These are phyloP conservation scores for Bipolaris gigantea DNA, from an alignment of 2,329 filamentous ascomycete species.

Conservation along the genomic window DNA sequence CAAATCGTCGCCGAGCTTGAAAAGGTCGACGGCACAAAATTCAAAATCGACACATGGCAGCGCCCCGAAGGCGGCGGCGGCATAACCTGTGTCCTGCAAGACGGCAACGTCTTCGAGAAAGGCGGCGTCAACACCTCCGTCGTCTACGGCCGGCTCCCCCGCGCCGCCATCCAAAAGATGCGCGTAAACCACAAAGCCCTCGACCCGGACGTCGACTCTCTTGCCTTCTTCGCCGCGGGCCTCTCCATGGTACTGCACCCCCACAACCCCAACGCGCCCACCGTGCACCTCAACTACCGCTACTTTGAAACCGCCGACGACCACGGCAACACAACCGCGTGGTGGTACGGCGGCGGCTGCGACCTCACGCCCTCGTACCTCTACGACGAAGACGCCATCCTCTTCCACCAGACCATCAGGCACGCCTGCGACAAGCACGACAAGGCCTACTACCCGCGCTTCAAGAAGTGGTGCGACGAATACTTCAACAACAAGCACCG, in stretches of 20 bases:
- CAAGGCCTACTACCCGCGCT: slow-evolving; percentile 85
- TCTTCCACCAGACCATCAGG: slow-evolving; percentile 95
- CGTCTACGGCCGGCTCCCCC: slow-evolving; percentile 88
- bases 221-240: slow-evolving; percentile 95
- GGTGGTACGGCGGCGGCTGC: slow-evolving; percentile 98
- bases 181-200: slow-evolving; percentile 91
- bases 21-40: slow-evolving; percentile 78
- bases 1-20: slow-evolving; percentile 83
- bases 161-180: slow-evolving; percentile 80
- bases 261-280: slow-evolving; percentile 93
- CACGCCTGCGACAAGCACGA: slow-evolving; percentile 92
- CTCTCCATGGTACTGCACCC: slow-evolving; percentile 93
- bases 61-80: slow-evolving; percentile 88
- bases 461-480: slow-evolving; percentile 98
- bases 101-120: slow-evolving; percentile 97
- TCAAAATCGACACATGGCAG: slow-evolving; percentile 83
- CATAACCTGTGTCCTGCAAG: slow-evolving; percentile 91
- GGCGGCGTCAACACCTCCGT: slow-evolving; percentile 93
- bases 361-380: slow-evolving; percentile 92
- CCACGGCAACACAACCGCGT: slow-evolving; percentile 78
- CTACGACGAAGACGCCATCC: slow-evolving; percentile 94
- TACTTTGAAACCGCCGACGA: slow-evolving; percentile 96
- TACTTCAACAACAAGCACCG: slow-evolving; percentile 97
- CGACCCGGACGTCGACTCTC: slow-evolving; percentile 72
- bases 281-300: slow-evolving; percentile 96